Percentiles rank a stretch among this genome's conserved stretches.
These are phyloP conservation scores for Manihot esculenta DNA, from an alignment of 441 rosid species.

Conservation along the genomic window DNA sequence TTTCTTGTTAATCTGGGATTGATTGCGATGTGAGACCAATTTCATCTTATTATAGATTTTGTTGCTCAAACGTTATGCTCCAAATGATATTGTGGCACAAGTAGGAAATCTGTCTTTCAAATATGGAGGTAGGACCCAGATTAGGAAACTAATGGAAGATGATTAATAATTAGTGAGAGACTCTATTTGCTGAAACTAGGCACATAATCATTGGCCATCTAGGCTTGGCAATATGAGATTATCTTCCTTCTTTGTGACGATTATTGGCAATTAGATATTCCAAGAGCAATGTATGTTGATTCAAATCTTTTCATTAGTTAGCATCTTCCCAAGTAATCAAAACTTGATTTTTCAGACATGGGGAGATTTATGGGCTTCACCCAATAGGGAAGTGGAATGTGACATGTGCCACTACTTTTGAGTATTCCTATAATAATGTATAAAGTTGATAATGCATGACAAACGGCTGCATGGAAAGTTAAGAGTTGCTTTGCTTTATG, in stretches of 20 bases:
- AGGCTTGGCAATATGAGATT: background rate
- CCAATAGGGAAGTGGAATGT: background rate
- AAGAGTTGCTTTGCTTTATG: background rate
- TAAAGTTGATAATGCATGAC: background rate
- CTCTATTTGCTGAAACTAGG: background rate
- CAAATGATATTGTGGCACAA: no score
- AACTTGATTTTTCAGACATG: background rate
- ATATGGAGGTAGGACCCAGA: background rate
- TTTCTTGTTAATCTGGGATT: background rate
- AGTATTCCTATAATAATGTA: background rate
- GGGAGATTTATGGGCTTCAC: background rate
- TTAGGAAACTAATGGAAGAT: constrained; percentile 1
- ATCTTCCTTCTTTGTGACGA: background rate
- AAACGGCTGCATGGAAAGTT: background rate
- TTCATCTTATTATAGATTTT: background rate
- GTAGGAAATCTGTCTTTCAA: background rate
- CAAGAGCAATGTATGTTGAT: background rate
- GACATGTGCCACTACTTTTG: background rate
- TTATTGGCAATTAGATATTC: background rate
- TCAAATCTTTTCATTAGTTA: background rate
- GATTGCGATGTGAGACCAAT: background rate
- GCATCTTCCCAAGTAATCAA: background rate
- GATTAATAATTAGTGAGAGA: constrained; percentile 2
- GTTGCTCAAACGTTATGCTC: background rate
- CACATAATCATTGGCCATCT: background rate